Percentiles rank a stretch among this genome's conserved stretches.
Conservation (phyloP, 2,329 filamentous ascomycete genomes). For the Claviceps cyperi region DNA sequence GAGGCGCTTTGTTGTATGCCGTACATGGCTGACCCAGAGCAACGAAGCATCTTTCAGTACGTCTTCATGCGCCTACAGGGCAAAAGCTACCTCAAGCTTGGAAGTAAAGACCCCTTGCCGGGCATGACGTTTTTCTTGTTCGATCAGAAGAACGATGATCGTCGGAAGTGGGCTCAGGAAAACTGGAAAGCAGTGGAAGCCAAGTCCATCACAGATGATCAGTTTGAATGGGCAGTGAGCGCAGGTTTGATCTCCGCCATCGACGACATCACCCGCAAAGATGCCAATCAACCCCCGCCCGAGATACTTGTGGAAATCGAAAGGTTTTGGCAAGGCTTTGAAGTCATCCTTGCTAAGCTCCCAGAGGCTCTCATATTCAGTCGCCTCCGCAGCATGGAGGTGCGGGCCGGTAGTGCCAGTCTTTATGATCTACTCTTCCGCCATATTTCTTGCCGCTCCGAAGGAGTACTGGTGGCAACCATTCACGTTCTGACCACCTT, state of each 20-base stretch:
- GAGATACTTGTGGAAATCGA: constrained; percentile 36
- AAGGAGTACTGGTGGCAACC: constrained; percentile 50
- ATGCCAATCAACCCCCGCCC: constrained; percentile 19
- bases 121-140: constrained; percentile 80
- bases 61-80: constrained; percentile 63
- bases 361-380: constrained; percentile 62
- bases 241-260: constrained; percentile 57
- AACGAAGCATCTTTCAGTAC: constrained; percentile 53
- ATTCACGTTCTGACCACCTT: constrained; percentile 57
- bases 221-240: constrained; percentile 80
- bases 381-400: constrained; percentile 64
- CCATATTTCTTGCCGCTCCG: constrained; percentile 37
- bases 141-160: constrained; percentile 41
- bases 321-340: constrained; percentile 66
- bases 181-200: constrained; percentile 37
- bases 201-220: constrained; percentile 46
- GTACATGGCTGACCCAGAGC: constrained; percentile 47
- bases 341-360: constrained; percentile 58
- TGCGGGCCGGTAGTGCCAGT: constrained; percentile 43
- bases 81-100: constrained; percentile 64
- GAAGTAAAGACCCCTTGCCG: constrained; percentile 57
- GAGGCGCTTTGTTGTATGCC: constrained; percentile 76
- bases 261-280: constrained; percentile 39
- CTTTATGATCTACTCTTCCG: constrained; percentile 48
- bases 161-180: constrained; percentile 23